Evolutionary conservation across 2,329 filamentous ascomycete species (phyloP).

Genomic region (Aphanocladium album): DNA sequence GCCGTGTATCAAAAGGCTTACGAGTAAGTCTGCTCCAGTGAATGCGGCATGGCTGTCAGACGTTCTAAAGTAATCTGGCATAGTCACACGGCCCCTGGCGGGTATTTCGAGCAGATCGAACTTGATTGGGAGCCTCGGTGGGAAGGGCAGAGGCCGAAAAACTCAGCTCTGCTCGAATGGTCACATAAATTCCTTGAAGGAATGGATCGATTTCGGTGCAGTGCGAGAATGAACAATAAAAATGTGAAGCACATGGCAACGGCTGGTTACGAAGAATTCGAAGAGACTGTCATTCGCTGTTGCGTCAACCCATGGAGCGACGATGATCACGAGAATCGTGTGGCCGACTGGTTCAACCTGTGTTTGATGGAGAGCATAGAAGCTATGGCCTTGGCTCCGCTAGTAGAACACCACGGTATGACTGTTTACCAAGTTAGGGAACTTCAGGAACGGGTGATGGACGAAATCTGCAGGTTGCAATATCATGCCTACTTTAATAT

Average conservation of each 20-base stretch:
- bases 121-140: slow-evolving; percentile 76
- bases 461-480: slow-evolving; percentile 49
- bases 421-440: slow-evolving; percentile 57
- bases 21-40: slow-evolving; percentile 36
- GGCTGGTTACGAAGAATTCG: slow-evolving; percentile 76
- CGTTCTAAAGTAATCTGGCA: background rate
- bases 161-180: slow-evolving; percentile 63
- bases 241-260: slow-evolving; percentile 56
- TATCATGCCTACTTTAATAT: slow-evolving; percentile 70
- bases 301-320: slow-evolving; percentile 70
- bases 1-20: slow-evolving; percentile 67
- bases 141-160: slow-evolving; percentile 53
- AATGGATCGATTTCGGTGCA: slow-evolving; percentile 59
- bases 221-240: slow-evolving; percentile 52
- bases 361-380: slow-evolving; percentile 68
- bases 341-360: slow-evolving; percentile 80
- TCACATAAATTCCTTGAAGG: slow-evolving; percentile 62
- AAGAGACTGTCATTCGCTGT: slow-evolving; percentile 62
- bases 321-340: slow-evolving; percentile 58
- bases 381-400: slow-evolving; percentile 65
- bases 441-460: slow-evolving; percentile 53
- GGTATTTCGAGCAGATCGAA: slow-evolving; percentile 81
- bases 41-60: background rate
- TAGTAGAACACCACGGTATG: slow-evolving; percentile 49
- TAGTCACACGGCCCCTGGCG: slow-evolving; percentile 70